A percentile compares a stretch with the other conserved stretches of the same genome.
Evolutionary conservation across 192 early-diverging fungal genomes (phyloP).

Genomic region (Phlyctochytrium bullatum): DNA sequence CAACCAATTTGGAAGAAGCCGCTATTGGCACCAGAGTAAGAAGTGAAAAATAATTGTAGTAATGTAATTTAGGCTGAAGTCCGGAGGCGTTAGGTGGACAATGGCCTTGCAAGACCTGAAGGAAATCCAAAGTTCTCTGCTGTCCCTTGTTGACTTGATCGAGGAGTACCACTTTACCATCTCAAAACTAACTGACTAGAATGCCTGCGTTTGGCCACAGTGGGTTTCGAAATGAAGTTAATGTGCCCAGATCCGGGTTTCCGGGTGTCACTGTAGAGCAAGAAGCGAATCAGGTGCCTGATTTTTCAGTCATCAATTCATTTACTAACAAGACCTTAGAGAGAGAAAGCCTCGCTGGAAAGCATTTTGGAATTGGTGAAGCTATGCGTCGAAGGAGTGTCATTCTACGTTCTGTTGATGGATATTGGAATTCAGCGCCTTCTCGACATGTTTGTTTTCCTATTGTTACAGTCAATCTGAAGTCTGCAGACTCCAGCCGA

Average conservation of each 20-base stretch:
- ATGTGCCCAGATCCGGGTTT: constrained; percentile 9
- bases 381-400: constrained; percentile 18
- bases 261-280: constrained; percentile 12
- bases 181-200: background rate
- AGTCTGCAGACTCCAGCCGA: constrained; percentile 6
- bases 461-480: background rate
- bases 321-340: background rate
- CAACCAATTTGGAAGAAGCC: constrained; percentile 70
- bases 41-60: background rate
- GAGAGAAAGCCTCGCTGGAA: background rate
- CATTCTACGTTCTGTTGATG: constrained; percentile 13
- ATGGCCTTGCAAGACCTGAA: background rate
- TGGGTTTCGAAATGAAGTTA: constrained; percentile 10
- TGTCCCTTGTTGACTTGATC: background rate
- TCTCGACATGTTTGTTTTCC: constrained; percentile 6
- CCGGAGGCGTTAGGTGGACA: background rate
- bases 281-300: constrained; percentile 18
- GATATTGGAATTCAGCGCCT: constrained; percentile 19
- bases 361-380: constrained; percentile 21
- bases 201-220: background rate
- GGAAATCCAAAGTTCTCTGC: background rate
- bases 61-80: background rate
- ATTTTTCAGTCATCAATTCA: background rate
- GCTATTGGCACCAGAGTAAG: background rate
- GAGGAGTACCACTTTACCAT: background rate